These are phyloP conservation scores for Spironucleus salmonicida DNA, from an alignment of 208 protist genomes.

Conservation along the genomic window DNA sequence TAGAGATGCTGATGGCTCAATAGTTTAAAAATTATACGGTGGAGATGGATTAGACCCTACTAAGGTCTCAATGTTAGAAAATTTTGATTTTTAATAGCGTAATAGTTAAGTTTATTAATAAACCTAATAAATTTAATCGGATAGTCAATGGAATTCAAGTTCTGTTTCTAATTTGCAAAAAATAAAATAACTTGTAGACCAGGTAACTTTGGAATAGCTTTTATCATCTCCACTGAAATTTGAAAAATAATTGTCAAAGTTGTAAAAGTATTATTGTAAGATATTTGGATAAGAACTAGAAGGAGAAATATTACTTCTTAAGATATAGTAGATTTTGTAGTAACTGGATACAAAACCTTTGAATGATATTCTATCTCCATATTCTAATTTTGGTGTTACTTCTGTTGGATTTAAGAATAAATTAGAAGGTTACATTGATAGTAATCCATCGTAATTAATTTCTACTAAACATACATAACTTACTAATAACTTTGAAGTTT, in stretches of 20 bases:
- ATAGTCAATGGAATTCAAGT: neutral
- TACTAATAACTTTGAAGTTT: neutral
- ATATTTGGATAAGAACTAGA: too few relatives aligned
- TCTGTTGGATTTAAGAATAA: slow-evolving; percentile 44
- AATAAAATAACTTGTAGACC: slow-evolving; percentile 9
- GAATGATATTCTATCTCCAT: too few relatives aligned
- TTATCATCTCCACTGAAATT: too few relatives aligned
- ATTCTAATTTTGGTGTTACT: slow-evolving; percentile 39
- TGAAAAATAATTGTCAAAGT: too few relatives aligned
- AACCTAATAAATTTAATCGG: slow-evolving; percentile 2
- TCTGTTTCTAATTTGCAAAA: slow-evolving; percentile 1
- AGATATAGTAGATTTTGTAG: slow-evolving; percentile 37
- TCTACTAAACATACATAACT: slow-evolving; percentile 26
- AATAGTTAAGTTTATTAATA: slow-evolving; percentile 46
- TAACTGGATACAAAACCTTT: slow-evolving; percentile 28
- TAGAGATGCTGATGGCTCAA: slow-evolving; percentile 41
- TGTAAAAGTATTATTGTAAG: too few relatives aligned
- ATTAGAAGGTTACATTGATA: slow-evolving; percentile 42
- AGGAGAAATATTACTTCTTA: neutral
- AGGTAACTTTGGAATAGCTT: too few relatives aligned
- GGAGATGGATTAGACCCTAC: slow-evolving; percentile 86
- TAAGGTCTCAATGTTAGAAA: slow-evolving; percentile 65
- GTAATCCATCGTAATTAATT: too few relatives aligned
- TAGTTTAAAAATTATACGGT: slow-evolving; percentile 78
- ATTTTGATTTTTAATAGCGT: slow-evolving; percentile 63